phyloP scores from a whole-genome alignment of 345 rosid species.

The Camelina neglecta region DNA sequence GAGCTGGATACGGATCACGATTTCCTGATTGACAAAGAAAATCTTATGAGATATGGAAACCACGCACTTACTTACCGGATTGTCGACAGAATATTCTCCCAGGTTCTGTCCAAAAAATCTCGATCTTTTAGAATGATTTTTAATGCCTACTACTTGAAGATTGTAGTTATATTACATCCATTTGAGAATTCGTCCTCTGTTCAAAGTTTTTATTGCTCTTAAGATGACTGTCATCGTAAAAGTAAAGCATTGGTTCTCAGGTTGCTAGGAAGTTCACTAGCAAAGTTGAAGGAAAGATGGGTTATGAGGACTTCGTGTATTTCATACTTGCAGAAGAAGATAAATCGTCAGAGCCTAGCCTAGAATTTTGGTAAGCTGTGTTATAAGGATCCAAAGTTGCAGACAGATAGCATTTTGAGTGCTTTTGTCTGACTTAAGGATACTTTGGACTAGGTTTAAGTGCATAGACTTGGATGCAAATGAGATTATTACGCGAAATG shows the following conservation, averaged over 20 bases:
- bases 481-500: constrained; percentile 83
- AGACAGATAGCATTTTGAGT: neutral
- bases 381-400: neutral
- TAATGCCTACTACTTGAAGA: neutral
- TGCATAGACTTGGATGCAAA: constrained; percentile 96
- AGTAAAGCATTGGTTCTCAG: constrained; percentile 45
- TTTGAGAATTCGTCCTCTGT: neutral
- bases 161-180: neutral
- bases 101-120: constrained; percentile 55
- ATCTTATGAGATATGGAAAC: constrained; percentile 93
- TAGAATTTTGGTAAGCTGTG: constrained; percentile 77
- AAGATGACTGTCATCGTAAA: neutral
- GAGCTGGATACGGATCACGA: constrained; percentile 96
- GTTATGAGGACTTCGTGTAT: constrained; percentile 92
- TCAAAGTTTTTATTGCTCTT: constrained; percentile 11
- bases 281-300: constrained; percentile 91
- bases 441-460: constrained; percentile 67
- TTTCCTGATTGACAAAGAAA: constrained; percentile 94
- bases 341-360: constrained; percentile 92
- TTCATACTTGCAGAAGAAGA: constrained; percentile 95
- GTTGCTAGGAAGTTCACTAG: constrained; percentile 83
- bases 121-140: neutral
- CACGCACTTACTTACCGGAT: constrained; percentile 97
- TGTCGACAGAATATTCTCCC: constrained; percentile 92
- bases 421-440: neutral